Evolutionary conservation across 2,329 filamentous ascomycete genomes (phyloP).

Genomic region (Hypoxylon sp.): DNA sequence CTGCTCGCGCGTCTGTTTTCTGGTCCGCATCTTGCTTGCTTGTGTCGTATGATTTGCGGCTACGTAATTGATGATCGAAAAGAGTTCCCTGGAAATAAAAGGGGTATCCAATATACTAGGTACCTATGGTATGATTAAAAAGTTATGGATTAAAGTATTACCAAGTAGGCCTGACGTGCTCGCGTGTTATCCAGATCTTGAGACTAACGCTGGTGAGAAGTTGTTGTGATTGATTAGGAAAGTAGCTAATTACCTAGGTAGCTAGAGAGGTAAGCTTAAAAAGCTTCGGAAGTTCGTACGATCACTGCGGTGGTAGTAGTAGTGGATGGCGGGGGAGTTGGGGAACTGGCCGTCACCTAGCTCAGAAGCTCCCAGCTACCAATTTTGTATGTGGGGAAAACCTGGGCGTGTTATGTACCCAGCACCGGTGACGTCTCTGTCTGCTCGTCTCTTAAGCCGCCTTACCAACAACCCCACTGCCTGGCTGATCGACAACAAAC

Average conservation of each 20-base stretch:
- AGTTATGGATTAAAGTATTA: neutral
- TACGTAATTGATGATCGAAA: neutral
- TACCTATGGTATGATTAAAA: neutral
- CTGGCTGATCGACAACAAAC: conserved; percentile 43
- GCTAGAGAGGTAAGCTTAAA: conserved; percentile 1
- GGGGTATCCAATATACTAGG: neutral
- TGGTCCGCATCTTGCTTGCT: conserved; percentile 38
- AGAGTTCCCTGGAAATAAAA: conserved; percentile 1
- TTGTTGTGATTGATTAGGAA: conserved; percentile 1
- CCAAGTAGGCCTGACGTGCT: conserved; percentile 1
- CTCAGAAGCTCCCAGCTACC: conserved; percentile 27
- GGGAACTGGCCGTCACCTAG: conserved; percentile 5
- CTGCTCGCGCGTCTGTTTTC: conserved; percentile 43
- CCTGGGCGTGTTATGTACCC: neutral
- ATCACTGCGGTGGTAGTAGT: neutral
- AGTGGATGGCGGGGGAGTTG: conserved; percentile 25
- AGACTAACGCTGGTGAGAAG: conserved; percentile 7
- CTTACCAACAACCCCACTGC: conserved; percentile 37
- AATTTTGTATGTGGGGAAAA: conserved; percentile 37
- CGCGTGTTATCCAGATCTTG: conserved; percentile 6
- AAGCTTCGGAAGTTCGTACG: conserved; percentile 13
- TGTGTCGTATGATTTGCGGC: conserved; percentile 2
- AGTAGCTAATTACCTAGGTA: conserved; percentile 6
- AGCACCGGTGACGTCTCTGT: conserved; percentile 43
- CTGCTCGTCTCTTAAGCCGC: conserved; percentile 26